Percentiles rank a stretch among this genome's conserved stretches.
Conservation (phyloP, 257 asterid genomes). For the Cordia subcordata region DNA sequence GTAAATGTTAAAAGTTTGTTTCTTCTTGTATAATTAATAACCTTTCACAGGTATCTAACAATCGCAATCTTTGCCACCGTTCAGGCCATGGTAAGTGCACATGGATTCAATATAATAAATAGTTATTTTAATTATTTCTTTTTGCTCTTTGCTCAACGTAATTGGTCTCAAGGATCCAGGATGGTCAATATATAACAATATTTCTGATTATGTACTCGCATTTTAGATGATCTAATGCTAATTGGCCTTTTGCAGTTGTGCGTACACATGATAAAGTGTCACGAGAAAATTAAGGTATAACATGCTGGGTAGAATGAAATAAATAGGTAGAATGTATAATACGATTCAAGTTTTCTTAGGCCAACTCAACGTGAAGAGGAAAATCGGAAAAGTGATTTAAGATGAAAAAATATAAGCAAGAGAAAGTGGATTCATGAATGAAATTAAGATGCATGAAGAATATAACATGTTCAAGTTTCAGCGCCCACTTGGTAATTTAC, state of each 20-base stretch:
- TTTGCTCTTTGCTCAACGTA: no score
- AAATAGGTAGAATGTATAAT: not conserved
- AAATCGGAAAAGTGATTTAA: slow-evolving; percentile 3
- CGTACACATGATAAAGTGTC: no score
- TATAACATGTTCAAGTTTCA: not conserved
- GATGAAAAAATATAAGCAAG: slow-evolving; percentile 19
- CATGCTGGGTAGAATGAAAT: not conserved
- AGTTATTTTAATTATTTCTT: not conserved
- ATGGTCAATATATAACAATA: not conserved
- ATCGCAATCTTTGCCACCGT: slow-evolving; percentile 67
- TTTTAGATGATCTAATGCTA: not conserved
- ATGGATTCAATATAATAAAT: not conserved
- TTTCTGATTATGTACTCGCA: not conserved
- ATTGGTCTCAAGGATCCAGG: no score
- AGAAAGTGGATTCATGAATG: not conserved
- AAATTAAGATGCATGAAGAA: no score
- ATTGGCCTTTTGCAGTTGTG: no score
- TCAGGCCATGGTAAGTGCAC: slow-evolving; percentile 59
- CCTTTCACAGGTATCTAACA: slow-evolving; percentile 54
- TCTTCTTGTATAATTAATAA: not conserved
- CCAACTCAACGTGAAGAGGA: not conserved
- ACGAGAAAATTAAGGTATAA: no score
- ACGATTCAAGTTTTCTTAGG: not conserved
- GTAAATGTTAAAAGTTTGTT: not conserved
- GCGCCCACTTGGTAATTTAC: not conserved